A percentile compares a stretch with the other conserved stretches of the same genome.
These are phyloP conservation scores for Cenchrus purpureus DNA, from an alignment of 176 grass and related monocot genomes.

Conservation along the genomic window DNA sequence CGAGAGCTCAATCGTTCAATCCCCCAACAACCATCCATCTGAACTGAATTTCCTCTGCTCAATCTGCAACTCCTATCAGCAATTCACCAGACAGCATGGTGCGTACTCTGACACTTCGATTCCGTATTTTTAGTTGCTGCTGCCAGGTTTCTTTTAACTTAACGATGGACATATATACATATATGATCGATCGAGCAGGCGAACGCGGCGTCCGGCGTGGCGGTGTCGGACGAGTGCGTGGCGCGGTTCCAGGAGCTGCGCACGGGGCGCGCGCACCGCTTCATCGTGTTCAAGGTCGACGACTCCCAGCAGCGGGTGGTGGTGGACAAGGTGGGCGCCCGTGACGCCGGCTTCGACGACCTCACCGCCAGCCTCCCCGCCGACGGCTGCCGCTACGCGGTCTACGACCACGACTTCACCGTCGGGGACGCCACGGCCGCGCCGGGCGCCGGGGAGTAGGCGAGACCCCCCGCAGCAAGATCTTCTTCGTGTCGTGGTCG, in stretches of 20 bases:
- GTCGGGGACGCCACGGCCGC: conserved; percentile 39
- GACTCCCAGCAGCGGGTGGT: conserved; percentile 49
- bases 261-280: conserved; percentile 41
- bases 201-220: conserved; percentile 39
- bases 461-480: conserved; percentile 51
- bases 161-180: background rate
- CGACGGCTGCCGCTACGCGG: conserved; percentile 64
- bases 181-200: background rate
- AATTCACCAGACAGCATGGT: too few species aligned
- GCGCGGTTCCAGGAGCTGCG: conserved; percentile 59
- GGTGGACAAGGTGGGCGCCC: conserved; percentile 53
- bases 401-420: conserved; percentile 68
- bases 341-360: conserved; percentile 42
- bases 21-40: background rate
- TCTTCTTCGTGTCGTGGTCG: conserved; percentile 60
- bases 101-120: too few species aligned
- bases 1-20: background rate
- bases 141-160: too few species aligned
- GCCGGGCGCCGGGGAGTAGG: background rate
- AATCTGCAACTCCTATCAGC: too few species aligned
- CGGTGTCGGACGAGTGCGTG: conserved; percentile 58
- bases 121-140: too few species aligned
- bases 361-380: conserved; percentile 53
- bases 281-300: conserved; percentile 67
- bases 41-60: background rate